These are phyloP conservation scores for Debaryomyces maramus DNA, from an alignment of 805 yeast genomes.

Conservation along the genomic window DNA sequence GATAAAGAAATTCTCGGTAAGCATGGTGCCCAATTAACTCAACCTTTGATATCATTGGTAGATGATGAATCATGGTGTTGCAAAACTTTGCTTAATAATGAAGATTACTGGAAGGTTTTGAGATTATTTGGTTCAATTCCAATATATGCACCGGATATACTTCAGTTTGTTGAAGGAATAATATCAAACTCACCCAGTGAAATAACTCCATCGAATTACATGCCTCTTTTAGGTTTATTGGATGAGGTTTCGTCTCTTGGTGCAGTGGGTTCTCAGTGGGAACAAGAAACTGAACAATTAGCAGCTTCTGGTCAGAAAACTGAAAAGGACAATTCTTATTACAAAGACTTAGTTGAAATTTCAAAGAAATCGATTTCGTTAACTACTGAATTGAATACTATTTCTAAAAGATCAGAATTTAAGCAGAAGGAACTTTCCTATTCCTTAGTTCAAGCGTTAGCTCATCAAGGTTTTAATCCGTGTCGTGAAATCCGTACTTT, in stretches of 20 bases:
- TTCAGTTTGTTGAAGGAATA: conserved; percentile 46
- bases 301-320: conserved; percentile 43
- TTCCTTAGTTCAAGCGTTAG: conserved; percentile 77
- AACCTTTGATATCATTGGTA: conserved; percentile 50
- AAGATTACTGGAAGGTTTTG: conserved; percentile 54
- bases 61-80: conserved; percentile 48
- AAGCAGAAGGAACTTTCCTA: conserved; percentile 42
- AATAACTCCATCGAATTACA: conserved; percentile 52
- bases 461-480: conserved; percentile 88
- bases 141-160: conserved; percentile 43
- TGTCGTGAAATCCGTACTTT: conserved; percentile 70
- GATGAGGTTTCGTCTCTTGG: conserved; percentile 84
- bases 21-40: conserved; percentile 45
- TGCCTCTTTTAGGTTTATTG: conserved; percentile 65
- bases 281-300: conserved; percentile 55
- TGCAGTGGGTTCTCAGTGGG: conserved; percentile 75
- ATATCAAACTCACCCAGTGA: conserved; percentile 31
- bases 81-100: conserved; percentile 32
- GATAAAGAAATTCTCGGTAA: conserved; percentile 43
- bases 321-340: conserved; percentile 45
- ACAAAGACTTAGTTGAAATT: conserved; percentile 51
- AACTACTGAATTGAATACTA: conserved; percentile 51
- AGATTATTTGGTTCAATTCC: conserved; percentile 49
- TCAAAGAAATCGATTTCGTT: conserved; percentile 63
- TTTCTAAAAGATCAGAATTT: conserved; percentile 33